phyloP scores from a whole-genome alignment of 768 basidiomycete species.

The Pisolithus albus region DNA sequence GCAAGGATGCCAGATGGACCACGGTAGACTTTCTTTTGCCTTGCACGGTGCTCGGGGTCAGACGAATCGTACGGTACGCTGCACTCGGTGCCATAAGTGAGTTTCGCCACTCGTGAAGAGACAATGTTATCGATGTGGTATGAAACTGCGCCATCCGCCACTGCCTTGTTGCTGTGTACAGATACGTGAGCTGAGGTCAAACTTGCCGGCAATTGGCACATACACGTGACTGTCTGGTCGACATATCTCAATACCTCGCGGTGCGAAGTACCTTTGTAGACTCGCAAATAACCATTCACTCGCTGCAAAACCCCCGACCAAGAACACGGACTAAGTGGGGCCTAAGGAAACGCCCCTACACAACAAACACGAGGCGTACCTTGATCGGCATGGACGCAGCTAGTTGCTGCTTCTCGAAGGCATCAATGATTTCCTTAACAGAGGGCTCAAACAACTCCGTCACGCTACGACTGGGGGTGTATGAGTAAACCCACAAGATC shows the following conservation, averaged over 20 bases:
- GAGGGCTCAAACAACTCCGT: conserved; percentile 40
- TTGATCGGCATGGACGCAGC: conserved; percentile 27
- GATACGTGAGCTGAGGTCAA: conserved; percentile 7
- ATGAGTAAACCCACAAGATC: neutral
- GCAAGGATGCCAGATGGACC: conserved; percentile 33
- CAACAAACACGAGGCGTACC: conserved; percentile 15
- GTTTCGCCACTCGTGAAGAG: conserved; percentile 38
- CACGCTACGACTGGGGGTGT: conserved; percentile 28
- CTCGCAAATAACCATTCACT: conserved; percentile 42
- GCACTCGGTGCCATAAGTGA: conserved; percentile 43
- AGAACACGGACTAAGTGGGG: conserved; percentile 31
- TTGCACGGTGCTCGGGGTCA: conserved; percentile 36
- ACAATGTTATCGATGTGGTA: conserved; percentile 44
- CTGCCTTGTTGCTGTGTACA: conserved; percentile 37
- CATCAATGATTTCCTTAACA: conserved; percentile 29
- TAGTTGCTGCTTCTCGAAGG: conserved; percentile 28
- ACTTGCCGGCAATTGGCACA: conserved; percentile 13
- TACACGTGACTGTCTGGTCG: conserved; percentile 52
- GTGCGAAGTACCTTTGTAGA: conserved; percentile 34
- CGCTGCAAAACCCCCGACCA: conserved; percentile 50
- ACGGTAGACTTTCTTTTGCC: conserved; percentile 26
- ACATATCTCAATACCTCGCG: conserved; percentile 35
- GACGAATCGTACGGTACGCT: conserved; percentile 27
- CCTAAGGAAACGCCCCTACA: neutral
- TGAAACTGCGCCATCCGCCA: conserved; percentile 44